Evolutionary conservation across 441 rosid genomes (phyloP).

Genomic region (Erodium chrysanthum): DNA sequence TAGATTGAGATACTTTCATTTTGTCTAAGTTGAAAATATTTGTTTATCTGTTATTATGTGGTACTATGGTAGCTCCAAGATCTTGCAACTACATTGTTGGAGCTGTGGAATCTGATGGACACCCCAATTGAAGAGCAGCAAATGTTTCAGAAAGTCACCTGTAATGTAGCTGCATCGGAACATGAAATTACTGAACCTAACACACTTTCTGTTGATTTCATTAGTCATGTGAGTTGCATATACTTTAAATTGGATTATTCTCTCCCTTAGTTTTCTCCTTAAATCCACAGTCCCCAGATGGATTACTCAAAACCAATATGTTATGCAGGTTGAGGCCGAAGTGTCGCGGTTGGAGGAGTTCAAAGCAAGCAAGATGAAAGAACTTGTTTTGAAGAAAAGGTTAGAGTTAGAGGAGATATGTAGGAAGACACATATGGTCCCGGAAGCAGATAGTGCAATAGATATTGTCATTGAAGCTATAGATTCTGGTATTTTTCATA

Average conservation of each 20-base stretch:
- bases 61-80: slow-evolving; percentile 71
- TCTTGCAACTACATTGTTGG: slow-evolving; percentile 79
- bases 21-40: slow-evolving; percentile 12
- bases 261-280: neutral
- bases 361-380: slow-evolving; percentile 93
- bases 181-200: slow-evolving; percentile 82
- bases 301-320: slow-evolving; percentile 13
- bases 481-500: slow-evolving; percentile 53
- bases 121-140: slow-evolving; percentile 94
- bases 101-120: slow-evolving; percentile 96
- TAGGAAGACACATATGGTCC: slow-evolving; percentile 76
- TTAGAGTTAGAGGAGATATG: slow-evolving; percentile 82
- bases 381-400: slow-evolving; percentile 86
- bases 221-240: slow-evolving; percentile 52
- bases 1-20: neutral
- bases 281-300: neutral
- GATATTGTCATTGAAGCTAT: slow-evolving; percentile 64
- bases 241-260: slow-evolving; percentile 6
- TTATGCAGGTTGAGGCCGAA: slow-evolving; percentile 71
- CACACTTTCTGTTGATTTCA: slow-evolving; percentile 66
- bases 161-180: slow-evolving; percentile 91
- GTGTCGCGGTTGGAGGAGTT: slow-evolving; percentile 77
- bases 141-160: slow-evolving; percentile 70
- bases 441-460: slow-evolving; percentile 49
- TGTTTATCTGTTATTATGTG: slow-evolving; percentile 6